A percentile compares a stretch with the other conserved stretches of the same genome.
These are phyloP conservation scores for Ustulina deusta DNA, from an alignment of 2,329 filamentous ascomycete genomes.

Conservation along the genomic window DNA sequence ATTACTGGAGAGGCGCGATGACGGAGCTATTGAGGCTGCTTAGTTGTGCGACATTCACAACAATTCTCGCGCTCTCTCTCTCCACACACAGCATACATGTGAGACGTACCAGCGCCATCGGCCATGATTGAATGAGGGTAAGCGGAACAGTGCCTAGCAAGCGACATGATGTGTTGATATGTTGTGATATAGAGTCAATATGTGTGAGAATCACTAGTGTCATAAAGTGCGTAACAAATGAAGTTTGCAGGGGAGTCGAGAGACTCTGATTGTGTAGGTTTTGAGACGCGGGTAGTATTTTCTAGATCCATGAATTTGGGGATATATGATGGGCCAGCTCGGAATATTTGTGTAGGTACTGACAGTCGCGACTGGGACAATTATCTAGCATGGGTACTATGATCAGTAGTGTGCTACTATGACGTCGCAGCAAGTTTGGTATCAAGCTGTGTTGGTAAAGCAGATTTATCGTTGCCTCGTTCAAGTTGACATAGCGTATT, in stretches of 20 bases:
- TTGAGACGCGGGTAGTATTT: not conserved
- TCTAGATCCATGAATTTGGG: constrained; percentile 9
- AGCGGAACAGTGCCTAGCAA: not conserved
- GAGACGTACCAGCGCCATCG: not conserved
- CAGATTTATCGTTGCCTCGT: constrained; percentile 9
- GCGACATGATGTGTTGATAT: not conserved
- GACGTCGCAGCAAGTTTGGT: constrained; percentile 7
- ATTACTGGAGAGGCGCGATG: constrained; percentile 12
- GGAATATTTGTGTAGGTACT: not conserved
- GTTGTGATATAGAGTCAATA: not conserved
- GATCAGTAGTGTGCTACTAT: constrained; percentile 1
- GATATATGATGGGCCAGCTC: not conserved
- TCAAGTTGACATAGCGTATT: constrained; percentile 1
- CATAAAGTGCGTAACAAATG: not conserved
- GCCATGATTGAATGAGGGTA: not conserved
- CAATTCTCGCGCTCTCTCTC: constrained; percentile 14
- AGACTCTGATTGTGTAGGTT: not conserved
- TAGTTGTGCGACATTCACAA: constrained; percentile 16
- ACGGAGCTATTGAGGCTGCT: constrained; percentile 24
- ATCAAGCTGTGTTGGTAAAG: constrained; percentile 17
- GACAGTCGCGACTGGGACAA: not conserved
- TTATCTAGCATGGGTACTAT: not conserved
- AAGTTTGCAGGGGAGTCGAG: not conserved
- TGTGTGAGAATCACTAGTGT: not conserved
- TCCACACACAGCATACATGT: not conserved